phyloP scores from a whole-genome alignment of 192 early-diverging fungal species.

The Chytriomyces sp. region DNA sequence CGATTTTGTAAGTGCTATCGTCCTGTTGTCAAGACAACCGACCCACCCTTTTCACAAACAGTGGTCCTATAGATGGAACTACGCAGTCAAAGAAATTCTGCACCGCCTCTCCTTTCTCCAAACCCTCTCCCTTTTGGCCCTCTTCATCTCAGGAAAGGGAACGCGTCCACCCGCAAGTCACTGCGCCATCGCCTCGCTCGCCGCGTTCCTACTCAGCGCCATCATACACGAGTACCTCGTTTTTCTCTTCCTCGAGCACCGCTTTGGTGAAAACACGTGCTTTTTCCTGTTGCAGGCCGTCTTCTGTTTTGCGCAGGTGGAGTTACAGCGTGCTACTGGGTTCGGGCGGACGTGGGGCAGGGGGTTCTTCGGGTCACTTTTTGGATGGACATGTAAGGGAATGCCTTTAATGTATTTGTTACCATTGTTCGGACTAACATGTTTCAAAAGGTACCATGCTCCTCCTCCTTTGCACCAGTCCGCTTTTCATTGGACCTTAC shows the following conservation, averaged over 20 bases:
- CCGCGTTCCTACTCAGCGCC: not conserved
- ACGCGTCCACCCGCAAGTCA: not conserved
- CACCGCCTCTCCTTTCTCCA: not conserved
- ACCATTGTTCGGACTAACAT: not conserved
- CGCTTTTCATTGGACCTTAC: slow-evolving; percentile 2
- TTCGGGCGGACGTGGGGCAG: not conserved
- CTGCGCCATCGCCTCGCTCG: not conserved
- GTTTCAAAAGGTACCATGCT: not conserved
- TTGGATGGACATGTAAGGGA: no score
- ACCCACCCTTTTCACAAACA: not conserved
- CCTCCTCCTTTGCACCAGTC: not conserved
- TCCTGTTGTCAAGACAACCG: not conserved
- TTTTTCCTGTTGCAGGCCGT: not conserved
- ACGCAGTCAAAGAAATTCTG: not conserved
- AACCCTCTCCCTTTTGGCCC: not conserved
- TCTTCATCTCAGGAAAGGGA: not conserved
- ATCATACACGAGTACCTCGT: not conserved
- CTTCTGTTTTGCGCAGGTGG: not conserved
- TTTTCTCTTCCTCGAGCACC: not conserved
- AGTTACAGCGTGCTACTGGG: no score
- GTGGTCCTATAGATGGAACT: slow-evolving; percentile 12
- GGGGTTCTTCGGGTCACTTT: no score
- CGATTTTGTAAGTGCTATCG: slow-evolving; percentile 10
- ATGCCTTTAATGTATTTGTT: not conserved
- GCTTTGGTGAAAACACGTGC: not conserved